Conservation (phyloP, 176 grass and related monocot genomes). For the Triticum turgidum region DNA sequence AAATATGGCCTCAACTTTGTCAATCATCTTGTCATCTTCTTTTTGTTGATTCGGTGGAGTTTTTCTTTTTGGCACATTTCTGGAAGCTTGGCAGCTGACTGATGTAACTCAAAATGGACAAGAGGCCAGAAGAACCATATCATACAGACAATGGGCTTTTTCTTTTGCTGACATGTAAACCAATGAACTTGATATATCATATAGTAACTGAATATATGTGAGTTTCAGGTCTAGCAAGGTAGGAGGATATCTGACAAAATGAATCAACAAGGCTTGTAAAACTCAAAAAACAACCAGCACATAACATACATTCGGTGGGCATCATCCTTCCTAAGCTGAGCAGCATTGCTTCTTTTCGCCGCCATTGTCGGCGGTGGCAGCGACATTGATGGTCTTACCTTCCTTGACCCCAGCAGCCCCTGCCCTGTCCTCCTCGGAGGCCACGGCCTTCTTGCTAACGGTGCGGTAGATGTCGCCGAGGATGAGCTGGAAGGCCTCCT, state of each 20-base stretch:
- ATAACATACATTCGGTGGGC: not conserved
- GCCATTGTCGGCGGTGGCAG: slow-evolving; percentile 14
- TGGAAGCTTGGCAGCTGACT: not conserved
- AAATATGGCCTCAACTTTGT: no score
- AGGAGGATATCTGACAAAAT: slow-evolving; percentile 44
- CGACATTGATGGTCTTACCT: slow-evolving; percentile 76
- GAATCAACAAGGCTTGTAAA: slow-evolving; percentile 39
- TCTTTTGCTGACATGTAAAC: not conserved
- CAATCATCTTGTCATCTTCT: no score
- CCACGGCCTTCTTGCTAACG: slow-evolving; percentile 76
- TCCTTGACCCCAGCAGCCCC: slow-evolving; percentile 49
- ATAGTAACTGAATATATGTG: slow-evolving; percentile 41
- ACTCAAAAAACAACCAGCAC: slow-evolving; percentile 32
- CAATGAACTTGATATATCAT: slow-evolving; percentile 31
- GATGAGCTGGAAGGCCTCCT: slow-evolving; percentile 82
- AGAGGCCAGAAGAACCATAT: not conserved
- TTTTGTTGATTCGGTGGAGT: no score
- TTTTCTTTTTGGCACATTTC: no score
- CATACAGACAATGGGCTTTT: no score
- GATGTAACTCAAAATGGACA: not conserved
- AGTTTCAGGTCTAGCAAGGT: slow-evolving; percentile 29
- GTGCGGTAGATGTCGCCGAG: slow-evolving; percentile 71
- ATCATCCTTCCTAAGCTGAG: slow-evolving; percentile 42
- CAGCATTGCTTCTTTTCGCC: slow-evolving; percentile 74
- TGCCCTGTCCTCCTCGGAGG: slow-evolving; percentile 38